Evolutionary conservation across 2,329 filamentous ascomycete genomes (phyloP).

Genomic region (Aureobasidium sp.): DNA sequence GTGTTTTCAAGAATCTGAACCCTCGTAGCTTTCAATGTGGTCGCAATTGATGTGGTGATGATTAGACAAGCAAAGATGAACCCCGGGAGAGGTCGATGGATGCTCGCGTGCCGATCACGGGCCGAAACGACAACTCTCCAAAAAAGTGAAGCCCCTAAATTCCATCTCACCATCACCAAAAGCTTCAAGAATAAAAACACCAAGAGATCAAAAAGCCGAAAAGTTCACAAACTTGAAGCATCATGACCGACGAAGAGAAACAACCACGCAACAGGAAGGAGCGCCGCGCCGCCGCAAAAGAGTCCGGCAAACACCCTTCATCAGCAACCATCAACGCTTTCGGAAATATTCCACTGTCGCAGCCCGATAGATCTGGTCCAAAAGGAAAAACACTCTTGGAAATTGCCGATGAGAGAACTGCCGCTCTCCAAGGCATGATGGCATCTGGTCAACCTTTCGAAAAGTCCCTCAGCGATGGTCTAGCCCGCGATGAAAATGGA

Average conservation of each 20-base stretch:
- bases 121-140: slow-evolving; percentile 8
- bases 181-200: not conserved
- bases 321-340: slow-evolving; percentile 34
- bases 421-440: slow-evolving; percentile 24
- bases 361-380: slow-evolving; percentile 60
- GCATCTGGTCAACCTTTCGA: slow-evolving; percentile 43
- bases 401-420: slow-evolving; percentile 55
- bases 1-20: no score
- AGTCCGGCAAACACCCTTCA: slow-evolving; percentile 28
- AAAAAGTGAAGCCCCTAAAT: not conserved
- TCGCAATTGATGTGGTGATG: not conserved
- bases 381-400: slow-evolving; percentile 63
- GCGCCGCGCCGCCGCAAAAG: slow-evolving; percentile 32
- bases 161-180: not conserved
- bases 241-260: slow-evolving; percentile 15
- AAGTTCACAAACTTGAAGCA: not conserved
- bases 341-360: slow-evolving; percentile 52
- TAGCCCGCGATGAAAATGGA: slow-evolving; percentile 25
- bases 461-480: slow-evolving; percentile 31
- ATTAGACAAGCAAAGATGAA: not conserved
- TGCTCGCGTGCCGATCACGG: slow-evolving; percentile 3
- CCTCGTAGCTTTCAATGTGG: not conserved
- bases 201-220: not conserved
- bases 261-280: slow-evolving; percentile 37
- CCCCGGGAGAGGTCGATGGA: not conserved